phyloP scores from a whole-genome alignment of 169 alveolate genomes.

The Plasmodium billcollinsi region DNA sequence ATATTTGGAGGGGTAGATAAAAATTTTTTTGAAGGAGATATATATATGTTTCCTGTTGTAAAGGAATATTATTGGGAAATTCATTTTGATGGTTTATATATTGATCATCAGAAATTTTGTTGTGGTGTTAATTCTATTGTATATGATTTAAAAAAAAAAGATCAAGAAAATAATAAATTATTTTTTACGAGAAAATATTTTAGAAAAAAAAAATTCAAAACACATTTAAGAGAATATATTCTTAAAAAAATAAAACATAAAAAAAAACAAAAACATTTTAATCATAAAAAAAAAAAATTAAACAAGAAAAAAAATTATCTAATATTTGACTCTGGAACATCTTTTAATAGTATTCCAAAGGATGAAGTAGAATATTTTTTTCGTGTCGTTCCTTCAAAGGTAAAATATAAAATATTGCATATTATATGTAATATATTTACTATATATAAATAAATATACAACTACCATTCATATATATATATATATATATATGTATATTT shows the following conservation, averaged over 20 bases:
- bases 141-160: conserved; percentile 28
- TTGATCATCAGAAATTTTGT: conserved; percentile 90
- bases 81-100: conserved; percentile 83
- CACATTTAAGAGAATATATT: background rate
- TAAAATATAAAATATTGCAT: conserved; percentile 7
- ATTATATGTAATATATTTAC: too few species aligned
- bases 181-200: conserved; percentile 23
- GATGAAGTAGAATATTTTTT: conserved; percentile 81
- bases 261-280: background rate
- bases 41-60: conserved; percentile 90
- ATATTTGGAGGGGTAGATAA: conserved; percentile 91
- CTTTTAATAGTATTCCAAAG: conserved; percentile 90
- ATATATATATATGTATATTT: conserved; percentile 6
- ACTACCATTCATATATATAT: conserved; percentile 1
- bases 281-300: conserved; percentile 4
- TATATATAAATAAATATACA: background rate
- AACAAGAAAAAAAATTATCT: conserved; percentile 83
- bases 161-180: background rate
- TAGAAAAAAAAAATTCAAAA: conserved; percentile 5
- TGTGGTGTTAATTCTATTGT: conserved; percentile 80
- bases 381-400: conserved; percentile 80
- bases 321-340: conserved; percentile 93
- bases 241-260: background rate
- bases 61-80: conserved; percentile 93
- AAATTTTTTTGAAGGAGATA: conserved; percentile 83